Percentiles rank a stretch among this genome's conserved stretches.
Conservation (phyloP, 202 grass and related monocot species). For the Sporobolus alterniflorus region DNA sequence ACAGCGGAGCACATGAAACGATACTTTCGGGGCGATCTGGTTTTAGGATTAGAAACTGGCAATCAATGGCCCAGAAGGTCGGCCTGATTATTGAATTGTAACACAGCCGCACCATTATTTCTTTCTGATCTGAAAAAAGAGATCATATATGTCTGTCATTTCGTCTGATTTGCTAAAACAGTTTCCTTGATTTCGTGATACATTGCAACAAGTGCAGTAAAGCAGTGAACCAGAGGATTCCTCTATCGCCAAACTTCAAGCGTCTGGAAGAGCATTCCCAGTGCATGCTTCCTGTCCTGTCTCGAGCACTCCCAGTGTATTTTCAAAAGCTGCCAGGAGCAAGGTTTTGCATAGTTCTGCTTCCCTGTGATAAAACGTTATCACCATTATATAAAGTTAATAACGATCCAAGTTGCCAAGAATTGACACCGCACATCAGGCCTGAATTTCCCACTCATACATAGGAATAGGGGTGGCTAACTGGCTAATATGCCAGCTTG, state of each 20-base stretch:
- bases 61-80: too few species aligned
- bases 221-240: neutral
- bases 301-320: neutral
- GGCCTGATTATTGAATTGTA: too few species aligned
- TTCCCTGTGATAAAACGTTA: conserved; percentile 12
- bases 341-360: neutral
- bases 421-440: neutral
- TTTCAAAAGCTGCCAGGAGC: neutral
- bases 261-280: neutral
- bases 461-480: too few species aligned
- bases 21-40: too few species aligned
- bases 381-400: neutral
- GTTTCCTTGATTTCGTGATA: neutral
- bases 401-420: neutral
- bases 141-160: neutral
- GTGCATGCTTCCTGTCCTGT: too few species aligned
- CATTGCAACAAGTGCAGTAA: neutral
- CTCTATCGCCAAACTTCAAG: neutral
- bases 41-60: too few species aligned
- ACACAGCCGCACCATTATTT: neutral
- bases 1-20: too few species aligned
- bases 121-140: neutral
- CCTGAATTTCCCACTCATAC: neutral
- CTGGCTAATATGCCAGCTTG: too few species aligned
- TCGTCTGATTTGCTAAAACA: neutral